Evolutionary conservation across 192 early-diverging fungal species (phyloP), one percentile per base, ranked within the genome.

Genomic region (Physocladia obscura): DNA sequence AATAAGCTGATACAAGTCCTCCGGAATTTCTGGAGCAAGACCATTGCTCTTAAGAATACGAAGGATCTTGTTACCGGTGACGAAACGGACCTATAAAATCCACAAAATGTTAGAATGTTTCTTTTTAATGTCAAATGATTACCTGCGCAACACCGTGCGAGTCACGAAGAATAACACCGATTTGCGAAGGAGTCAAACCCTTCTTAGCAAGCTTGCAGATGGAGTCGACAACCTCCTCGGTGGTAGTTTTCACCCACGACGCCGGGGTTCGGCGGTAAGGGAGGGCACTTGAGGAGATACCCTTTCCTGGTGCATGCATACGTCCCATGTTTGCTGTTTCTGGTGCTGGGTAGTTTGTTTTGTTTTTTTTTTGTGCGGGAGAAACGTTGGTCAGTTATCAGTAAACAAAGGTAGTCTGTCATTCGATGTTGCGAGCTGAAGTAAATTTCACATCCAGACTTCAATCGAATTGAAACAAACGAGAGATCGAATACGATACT

Each of bases 171-270:
- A 91, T 80, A 52, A 93, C 93, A 91, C 97, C 97, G 80, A 99
- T 99, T 86, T 97, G 95, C 68, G 97, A 97, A 68, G 97, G 97
- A 71, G 90, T 88, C 78, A 93, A 80, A 87, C 97, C 97, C 93
- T 99, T 99, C 90, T 96, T 97, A 79, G 97, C 94, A 70, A 94
- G 87, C 90, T 99, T 99, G 90, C 89, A 93, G 83, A 99, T 97
- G 81, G 91, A 90, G 73, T 97, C 95, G 84, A 93, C 87, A 76
- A 99, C 95, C 79, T 97, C 94, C 78, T 95, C 93, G 64, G 94
- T 87, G 57, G 93, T 90, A 81, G 94, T 92, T 91, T 99, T 99
- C 80, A 94, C 86, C 97, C 97, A 99, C 64, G 93, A 91, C 62
- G 97, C 89, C 74, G 95, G 92, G 67, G 94, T 89, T 80, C 97